phyloP scores from a whole-genome alignment of 257 asterid genomes.

The Schizonepeta tenuifolia region DNA sequence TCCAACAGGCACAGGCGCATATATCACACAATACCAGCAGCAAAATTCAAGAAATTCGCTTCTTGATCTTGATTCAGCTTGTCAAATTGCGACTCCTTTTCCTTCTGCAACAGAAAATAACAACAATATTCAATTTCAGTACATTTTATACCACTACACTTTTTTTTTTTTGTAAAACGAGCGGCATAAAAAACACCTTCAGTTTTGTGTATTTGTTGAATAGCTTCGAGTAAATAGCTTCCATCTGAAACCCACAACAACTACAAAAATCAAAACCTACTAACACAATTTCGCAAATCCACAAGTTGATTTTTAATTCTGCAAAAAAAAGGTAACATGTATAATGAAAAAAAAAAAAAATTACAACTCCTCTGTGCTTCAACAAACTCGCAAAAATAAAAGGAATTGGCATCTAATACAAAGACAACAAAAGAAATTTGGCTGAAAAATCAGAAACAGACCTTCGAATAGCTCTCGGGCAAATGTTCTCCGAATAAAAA shows the following conservation, averaged over 20 bases:
- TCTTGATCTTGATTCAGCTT: constrained; percentile 70
- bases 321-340: neutral
- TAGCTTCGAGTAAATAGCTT: constrained; percentile 73
- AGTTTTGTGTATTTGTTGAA: constrained; percentile 58
- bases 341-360: neutral
- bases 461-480: neutral
- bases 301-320: neutral
- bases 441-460: neutral
- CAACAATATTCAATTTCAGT: neutral
- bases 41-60: constrained; percentile 62
- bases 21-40: constrained; percentile 48
- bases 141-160: neutral
- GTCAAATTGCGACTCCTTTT: constrained; percentile 64
- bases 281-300: constrained; percentile 11
- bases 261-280: neutral
- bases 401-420: neutral
- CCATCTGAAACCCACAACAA: constrained; percentile 49
- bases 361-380: neutral
- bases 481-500: too few species aligned
- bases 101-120: constrained; percentile 48
- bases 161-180: neutral
- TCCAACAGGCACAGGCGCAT: neutral
- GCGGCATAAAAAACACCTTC: constrained; percentile 51
- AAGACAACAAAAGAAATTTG: too few species aligned
- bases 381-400: neutral